These are phyloP conservation scores for Fraxinus floribunda DNA, from an alignment of 305 asterid genomes.

Conservation along the genomic window DNA sequence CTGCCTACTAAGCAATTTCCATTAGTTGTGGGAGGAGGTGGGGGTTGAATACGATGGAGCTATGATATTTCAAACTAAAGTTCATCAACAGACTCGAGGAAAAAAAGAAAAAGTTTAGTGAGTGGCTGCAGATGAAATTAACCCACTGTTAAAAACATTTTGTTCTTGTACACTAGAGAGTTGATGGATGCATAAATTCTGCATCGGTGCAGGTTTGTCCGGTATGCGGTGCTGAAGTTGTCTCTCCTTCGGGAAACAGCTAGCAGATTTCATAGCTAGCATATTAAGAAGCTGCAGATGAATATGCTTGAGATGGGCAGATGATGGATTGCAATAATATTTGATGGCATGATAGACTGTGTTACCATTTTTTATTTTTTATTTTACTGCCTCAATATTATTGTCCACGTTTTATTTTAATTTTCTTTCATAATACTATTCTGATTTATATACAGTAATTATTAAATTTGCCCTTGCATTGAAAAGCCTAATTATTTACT, in stretches of 20 bases:
- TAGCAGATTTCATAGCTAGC: slow-evolving; percentile 26
- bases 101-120: too few relatives aligned
- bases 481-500: background rate
- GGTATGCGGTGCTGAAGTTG: slow-evolving; percentile 83
- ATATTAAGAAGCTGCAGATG: background rate
- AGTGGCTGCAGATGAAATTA: background rate
- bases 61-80: background rate
- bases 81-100: background rate
- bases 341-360: background rate
- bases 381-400: background rate
- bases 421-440: background rate
- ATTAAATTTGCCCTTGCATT: background rate
- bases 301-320: background rate
- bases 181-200: slow-evolving; percentile 17
- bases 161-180: background rate
- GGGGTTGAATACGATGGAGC: background rate
- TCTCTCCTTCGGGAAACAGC: slow-evolving; percentile 61
- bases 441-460: background rate
- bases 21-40: background rate
- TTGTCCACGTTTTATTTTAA: background rate
- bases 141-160: background rate
- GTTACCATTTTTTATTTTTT: background rate
- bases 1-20: background rate
- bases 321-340: background rate
- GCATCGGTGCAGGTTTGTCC: slow-evolving; percentile 78